phyloP scores from a whole-genome alignment of 192 early-diverging fungal genomes.

The Dissophora globulifera region DNA sequence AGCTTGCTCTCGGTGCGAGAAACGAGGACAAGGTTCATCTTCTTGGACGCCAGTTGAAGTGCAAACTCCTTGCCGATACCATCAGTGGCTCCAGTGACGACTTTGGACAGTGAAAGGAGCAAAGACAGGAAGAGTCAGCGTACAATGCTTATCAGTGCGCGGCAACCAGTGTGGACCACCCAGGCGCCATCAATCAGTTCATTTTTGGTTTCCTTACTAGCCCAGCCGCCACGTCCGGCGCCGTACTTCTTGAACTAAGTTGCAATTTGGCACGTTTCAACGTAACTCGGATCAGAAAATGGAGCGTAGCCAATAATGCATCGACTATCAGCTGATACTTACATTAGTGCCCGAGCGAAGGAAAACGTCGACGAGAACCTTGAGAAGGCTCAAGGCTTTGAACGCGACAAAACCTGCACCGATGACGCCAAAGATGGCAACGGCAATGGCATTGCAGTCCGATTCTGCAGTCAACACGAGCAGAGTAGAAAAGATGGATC shows the following conservation, averaged over 20 bases:
- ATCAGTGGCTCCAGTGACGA: conserved; percentile 96
- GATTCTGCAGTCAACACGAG: no score
- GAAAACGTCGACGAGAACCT: conserved; percentile 55
- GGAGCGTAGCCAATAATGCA: not conserved
- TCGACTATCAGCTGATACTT: conserved; percentile 5
- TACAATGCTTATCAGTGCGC: no score
- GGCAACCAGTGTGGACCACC: no score
- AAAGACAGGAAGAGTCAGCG: no score
- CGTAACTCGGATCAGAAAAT: not conserved
- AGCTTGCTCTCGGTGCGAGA: conserved; percentile 87
- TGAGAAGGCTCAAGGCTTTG: conserved; percentile 54
- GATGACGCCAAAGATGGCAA: conserved; percentile 50
- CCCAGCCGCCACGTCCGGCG: conserved; percentile 48
- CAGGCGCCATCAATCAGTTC: no score
- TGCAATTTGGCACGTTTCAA: not conserved
- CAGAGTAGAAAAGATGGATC: no score
- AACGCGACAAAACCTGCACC: conserved; percentile 44
- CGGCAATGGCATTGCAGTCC: conserved; percentile 27
- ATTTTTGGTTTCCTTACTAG: no score
- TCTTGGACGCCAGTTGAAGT: conserved; percentile 84
- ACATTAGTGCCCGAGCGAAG: conserved; percentile 58
- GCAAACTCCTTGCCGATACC: conserved; percentile 97
- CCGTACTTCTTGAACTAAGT: conserved; percentile 48
- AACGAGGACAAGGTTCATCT: conserved; percentile 87
- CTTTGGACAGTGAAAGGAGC: no score